phyloP scores from a whole-genome alignment of 129 eudicot genomes.

The Mikania micrantha region DNA sequence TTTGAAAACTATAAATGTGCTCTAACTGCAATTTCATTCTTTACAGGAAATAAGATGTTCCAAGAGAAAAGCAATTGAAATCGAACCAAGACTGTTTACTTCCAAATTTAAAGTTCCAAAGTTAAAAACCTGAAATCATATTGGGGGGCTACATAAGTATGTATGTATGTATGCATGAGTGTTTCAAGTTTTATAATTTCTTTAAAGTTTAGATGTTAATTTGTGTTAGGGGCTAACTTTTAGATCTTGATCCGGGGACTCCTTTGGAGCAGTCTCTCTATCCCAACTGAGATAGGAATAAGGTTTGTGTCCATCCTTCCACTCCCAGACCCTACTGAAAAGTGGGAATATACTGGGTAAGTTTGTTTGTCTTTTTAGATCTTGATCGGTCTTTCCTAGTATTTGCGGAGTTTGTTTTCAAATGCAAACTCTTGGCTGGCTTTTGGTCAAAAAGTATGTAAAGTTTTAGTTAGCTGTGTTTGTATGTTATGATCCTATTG shows the following conservation, averaged over 20 bases:
- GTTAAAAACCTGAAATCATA: constrained; percentile 27
- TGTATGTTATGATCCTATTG: constrained; percentile 2
- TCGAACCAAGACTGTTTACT: constrained; percentile 46
- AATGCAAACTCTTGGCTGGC: background rate
- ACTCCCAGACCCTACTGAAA: no score
- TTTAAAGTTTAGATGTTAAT: constrained; percentile 4
- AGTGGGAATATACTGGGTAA: no score
- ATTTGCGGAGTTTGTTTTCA: background rate
- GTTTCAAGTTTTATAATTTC: background rate
- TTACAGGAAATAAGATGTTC: constrained; percentile 39
- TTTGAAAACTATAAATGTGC: background rate
- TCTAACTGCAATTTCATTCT: background rate
- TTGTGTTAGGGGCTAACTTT: background rate
- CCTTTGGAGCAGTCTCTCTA: no score
- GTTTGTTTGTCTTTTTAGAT: no score
- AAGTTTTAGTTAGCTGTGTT: background rate
- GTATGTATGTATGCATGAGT: background rate
- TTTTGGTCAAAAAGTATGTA: background rate
- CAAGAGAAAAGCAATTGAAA: constrained; percentile 40
- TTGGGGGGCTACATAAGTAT: background rate
- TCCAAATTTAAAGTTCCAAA: constrained; percentile 69
- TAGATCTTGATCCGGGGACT: no score
- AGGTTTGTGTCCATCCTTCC: no score
- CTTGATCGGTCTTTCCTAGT: background rate
- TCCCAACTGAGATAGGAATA: no score